phyloP scores from a whole-genome alignment of 495 filamentous ascomycete genomes.

The Trichoderma asperelloides region DNA sequence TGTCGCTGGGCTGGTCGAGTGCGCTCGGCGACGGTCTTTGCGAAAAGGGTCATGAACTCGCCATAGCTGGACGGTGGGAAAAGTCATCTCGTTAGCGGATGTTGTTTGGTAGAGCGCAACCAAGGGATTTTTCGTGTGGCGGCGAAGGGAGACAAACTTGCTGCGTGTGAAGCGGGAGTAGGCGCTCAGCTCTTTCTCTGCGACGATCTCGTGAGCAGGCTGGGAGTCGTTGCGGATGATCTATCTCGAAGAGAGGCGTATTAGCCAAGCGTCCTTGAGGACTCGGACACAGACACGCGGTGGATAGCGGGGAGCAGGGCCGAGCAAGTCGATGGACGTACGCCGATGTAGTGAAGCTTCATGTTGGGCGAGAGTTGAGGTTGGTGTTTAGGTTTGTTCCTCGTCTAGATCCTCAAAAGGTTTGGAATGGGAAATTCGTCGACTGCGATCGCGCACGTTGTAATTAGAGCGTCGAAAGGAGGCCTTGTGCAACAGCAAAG shows the following conservation, averaged over 20 bases:
- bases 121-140: background rate
- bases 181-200: conserved; percentile 67
- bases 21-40: conserved; percentile 66
- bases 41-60: conserved; percentile 63
- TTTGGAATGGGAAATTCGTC: background rate
- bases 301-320: conserved; percentile 7
- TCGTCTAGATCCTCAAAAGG: background rate
- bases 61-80: conserved; percentile 31
- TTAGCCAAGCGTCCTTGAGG: conserved; percentile 1
- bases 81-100: conserved; percentile 10
- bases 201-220: conserved; percentile 68
- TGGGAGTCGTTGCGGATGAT: conserved; percentile 72
- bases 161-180: conserved; percentile 74
- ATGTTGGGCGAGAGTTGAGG: conserved; percentile 44
- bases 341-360: conserved; percentile 92
- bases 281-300: background rate
- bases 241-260: conserved; percentile 30
- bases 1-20: conserved; percentile 82
- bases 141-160: conserved; percentile 35
- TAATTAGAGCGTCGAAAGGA: background rate
- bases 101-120: background rate
- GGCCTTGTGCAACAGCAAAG: background rate
- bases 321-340: conserved; percentile 33
- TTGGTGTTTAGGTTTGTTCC: background rate
- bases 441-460: background rate